Base-by-base conservation (phyloP, 2,329 filamentous ascomycete species). In the Neocucurbitaria cava region DNA sequence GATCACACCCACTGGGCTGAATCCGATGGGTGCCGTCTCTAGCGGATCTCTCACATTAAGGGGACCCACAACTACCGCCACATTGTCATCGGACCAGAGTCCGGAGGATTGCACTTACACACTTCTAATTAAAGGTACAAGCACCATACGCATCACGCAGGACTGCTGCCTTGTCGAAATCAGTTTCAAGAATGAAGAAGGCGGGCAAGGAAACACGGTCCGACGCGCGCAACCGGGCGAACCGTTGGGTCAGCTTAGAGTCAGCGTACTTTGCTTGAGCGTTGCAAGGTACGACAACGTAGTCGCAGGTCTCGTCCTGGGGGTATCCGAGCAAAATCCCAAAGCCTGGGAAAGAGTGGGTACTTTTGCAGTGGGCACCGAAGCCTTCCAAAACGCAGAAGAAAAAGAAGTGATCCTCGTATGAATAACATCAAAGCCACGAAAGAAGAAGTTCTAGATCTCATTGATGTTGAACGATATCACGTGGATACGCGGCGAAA, bases 291-390 rank as follows among this genome's bases (percentile, higher is more conserved):
- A 66, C 36, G 65, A 69, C 46, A 58, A 53, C 42, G 58, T 65
- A 53, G 58, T 70, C 15, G 65, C 62, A 20, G 69, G 70, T 3
- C 55, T 73, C 13, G 70, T 74, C 3, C 60, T 74, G 18, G 70
- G 68, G 1, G 33, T 57, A 1, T 66, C 66, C 7, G 28, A 52
- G 28, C 52, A 42, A 9, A 26, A 45, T 28, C 30, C 38, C 21
- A 49, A 40, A 1, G 43, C 52, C 9, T 70, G 58, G 54, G 66
- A 71, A 55, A 59, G 72, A 43, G 46, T 74, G 21, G 72, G 70
- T 15, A 68, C 67, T 5, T 73, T 74, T 54, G 58, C 70, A 44
- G 66, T 62, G 10, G 69, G 64, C 2, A 56, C 49, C 8, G 65
- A 70, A 49, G 54, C 52, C 17, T 59, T 71, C 30, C 54, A 57